Evolutionary conservation across 768 basidiomycete genomes (phyloP).

Genomic region (Calocybe indica): DNA sequence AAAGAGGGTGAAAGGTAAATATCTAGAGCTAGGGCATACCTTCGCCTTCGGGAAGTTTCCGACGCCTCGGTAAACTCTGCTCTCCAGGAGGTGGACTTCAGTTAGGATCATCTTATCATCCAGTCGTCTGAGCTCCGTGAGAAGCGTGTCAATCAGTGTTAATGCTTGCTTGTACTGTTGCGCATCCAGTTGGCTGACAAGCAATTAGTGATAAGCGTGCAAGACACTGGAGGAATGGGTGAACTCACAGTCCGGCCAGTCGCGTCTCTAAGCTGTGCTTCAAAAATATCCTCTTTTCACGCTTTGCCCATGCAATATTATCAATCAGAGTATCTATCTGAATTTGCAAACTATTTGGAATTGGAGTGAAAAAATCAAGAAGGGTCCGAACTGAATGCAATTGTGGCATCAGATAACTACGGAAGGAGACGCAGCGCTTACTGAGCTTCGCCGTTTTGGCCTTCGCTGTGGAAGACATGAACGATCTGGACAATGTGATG

Average conservation of each 20-base stretch:
- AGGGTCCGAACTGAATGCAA: conserved; percentile 73
- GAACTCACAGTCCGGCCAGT: conserved; percentile 62
- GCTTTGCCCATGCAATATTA: conserved; percentile 88
- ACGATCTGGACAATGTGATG: conserved; percentile 74
- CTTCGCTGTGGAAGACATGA: conserved; percentile 94
- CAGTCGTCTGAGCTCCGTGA: conserved; percentile 85
- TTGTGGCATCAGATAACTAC: background rate
- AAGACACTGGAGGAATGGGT: background rate
- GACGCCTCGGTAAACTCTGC: conserved; percentile 83
- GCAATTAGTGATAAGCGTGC: conserved; percentile 1
- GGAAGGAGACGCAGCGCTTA: conserved; percentile 26
- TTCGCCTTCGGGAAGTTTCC: conserved; percentile 90
- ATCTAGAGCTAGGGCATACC: conserved; percentile 21
- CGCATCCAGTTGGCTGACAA: conserved; percentile 62
- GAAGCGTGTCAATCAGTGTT: conserved; percentile 74
- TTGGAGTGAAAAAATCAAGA: conserved; percentile 80
- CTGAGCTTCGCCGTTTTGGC: conserved; percentile 97
- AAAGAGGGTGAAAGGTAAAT: background rate
- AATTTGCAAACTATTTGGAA: conserved; percentile 65
- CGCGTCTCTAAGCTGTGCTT: conserved; percentile 92
- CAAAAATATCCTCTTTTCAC: conserved; percentile 91
- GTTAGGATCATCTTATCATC: conserved; percentile 99
- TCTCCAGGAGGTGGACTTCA: conserved; percentile 93
- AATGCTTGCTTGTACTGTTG: conserved; percentile 76
- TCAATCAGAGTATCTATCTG: conserved; percentile 87